These are phyloP conservation scores for Entomortierella parvispora DNA, from an alignment of 192 early-diverging fungal genomes.

Conservation along the genomic window DNA sequence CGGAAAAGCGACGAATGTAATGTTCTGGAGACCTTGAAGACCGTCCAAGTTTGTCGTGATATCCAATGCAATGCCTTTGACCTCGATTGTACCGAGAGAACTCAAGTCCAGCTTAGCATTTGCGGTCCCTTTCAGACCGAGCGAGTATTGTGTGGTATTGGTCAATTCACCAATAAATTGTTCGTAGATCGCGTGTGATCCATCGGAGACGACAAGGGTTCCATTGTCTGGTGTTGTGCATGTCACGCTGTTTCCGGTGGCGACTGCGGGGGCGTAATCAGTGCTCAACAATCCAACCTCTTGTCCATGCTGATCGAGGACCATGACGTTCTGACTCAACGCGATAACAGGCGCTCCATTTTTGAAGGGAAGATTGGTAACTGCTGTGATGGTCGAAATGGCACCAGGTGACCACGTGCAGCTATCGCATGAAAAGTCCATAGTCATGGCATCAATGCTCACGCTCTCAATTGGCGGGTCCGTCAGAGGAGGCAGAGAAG, in stretches of 20 bases:
- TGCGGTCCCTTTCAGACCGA: conserved; percentile 58
- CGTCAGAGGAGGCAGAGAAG: conserved; percentile 8
- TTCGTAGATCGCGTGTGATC: conserved; percentile 47
- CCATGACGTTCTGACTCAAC: conserved; percentile 54
- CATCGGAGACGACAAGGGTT: conserved; percentile 47
- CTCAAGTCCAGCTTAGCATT: conserved; percentile 46
- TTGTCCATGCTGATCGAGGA: conserved; percentile 25
- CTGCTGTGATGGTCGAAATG: conserved; percentile 54
- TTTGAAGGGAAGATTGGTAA: conserved; percentile 64
- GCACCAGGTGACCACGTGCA: conserved; percentile 55
- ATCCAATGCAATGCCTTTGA: conserved; percentile 52
- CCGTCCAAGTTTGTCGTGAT: conserved; percentile 46
- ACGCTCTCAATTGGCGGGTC: conserved; percentile 53
- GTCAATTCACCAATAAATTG: conserved; percentile 57
- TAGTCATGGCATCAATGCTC: conserved; percentile 55
- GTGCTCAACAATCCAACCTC: conserved; percentile 24
- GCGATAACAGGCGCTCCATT: conserved; percentile 57
- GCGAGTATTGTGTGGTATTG: conserved; percentile 23
- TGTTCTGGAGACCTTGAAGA: conserved; percentile 23
- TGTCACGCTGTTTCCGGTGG: conserved; percentile 52
- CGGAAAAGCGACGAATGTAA: background rate
- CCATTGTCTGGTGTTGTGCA: conserved; percentile 14
- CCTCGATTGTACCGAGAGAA: conserved; percentile 48
- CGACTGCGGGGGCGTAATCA: conserved; percentile 9
- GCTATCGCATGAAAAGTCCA: conserved; percentile 44